Percentiles rank a stretch among this genome's conserved stretches.
These are phyloP conservation scores for Uronychia setigera DNA, from an alignment of 73 alveolate genomes.

Conservation along the genomic window DNA sequence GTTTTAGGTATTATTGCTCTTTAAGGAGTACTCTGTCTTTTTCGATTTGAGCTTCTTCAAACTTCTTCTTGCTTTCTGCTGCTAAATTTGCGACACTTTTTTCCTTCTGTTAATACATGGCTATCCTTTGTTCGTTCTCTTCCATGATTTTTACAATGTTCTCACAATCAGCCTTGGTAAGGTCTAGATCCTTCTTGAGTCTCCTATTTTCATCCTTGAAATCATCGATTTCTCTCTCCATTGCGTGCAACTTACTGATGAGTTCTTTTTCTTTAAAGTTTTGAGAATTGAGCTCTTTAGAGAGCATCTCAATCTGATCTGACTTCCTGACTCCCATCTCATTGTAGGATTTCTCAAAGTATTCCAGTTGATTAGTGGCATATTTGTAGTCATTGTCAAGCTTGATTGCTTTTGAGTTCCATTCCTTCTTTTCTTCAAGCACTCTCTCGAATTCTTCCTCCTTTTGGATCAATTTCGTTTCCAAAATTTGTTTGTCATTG, in stretches of 20 bases:
- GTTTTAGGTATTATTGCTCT: slow-evolving; percentile 62
- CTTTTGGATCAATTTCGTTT: slow-evolving; percentile 17
- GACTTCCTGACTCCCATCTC: slow-evolving; percentile 46
- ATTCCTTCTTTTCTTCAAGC: slow-evolving; percentile 25
- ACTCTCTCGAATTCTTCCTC: slow-evolving; percentile 16
- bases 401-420: slow-evolving; percentile 10
- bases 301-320: slow-evolving; percentile 31
- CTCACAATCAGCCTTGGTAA: slow-evolving; percentile 60
- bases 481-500: slow-evolving; percentile 35
- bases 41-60: slow-evolving; percentile 70
- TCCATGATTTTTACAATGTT: slow-evolving; percentile 56
- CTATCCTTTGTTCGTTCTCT: slow-evolving; percentile 60
- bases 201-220: slow-evolving; percentile 4
- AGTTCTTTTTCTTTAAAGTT: slow-evolving; percentile 29
- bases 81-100: slow-evolving; percentile 35
- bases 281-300: slow-evolving; percentile 27
- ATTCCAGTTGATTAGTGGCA: slow-evolving; percentile 32
- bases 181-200: slow-evolving; percentile 53
- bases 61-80: slow-evolving; percentile 54
- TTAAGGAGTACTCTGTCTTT: slow-evolving; percentile 62
- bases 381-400: slow-evolving; percentile 14
- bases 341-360: slow-evolving; percentile 30
- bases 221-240: slow-evolving; percentile 24
- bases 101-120: slow-evolving; percentile 59
- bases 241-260: slow-evolving; percentile 8